Conservation (phyloP, 2,329 filamentous ascomycete species). For the Aspergillus melleus region DNA sequence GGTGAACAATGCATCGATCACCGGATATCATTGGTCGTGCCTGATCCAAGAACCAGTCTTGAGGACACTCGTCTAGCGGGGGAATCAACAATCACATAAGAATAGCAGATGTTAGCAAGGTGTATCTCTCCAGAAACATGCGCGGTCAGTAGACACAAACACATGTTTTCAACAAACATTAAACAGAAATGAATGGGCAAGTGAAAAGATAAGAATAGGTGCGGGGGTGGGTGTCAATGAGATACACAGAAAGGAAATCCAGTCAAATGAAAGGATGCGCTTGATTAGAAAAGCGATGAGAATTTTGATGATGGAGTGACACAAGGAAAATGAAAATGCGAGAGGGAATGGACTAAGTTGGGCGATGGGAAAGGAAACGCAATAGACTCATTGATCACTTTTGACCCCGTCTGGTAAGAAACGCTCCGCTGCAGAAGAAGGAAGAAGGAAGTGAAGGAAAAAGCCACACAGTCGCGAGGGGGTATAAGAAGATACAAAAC, state of each 20-base stretch:
- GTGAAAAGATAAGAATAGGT: neutral
- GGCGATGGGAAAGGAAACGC: neutral
- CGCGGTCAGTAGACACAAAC: neutral
- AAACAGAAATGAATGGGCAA: neutral
- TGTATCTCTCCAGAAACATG: constrained; percentile 7
- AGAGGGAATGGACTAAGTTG: constrained; percentile 6
- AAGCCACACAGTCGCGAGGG: constrained; percentile 8
- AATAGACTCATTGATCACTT: constrained; percentile 2
- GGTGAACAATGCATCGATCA: constrained; percentile 8
- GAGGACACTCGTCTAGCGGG: neutral
- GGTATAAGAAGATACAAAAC: constrained; percentile 13
- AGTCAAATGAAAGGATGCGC: constrained; percentile 4
- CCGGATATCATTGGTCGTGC: constrained; percentile 8
- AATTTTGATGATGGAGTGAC: neutral
- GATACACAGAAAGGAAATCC: constrained; percentile 14
- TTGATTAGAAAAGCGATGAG: constrained; percentile 2
- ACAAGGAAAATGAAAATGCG: neutral
- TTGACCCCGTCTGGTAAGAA: constrained; percentile 3
- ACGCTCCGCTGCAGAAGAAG: constrained; percentile 2
- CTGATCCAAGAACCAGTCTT: constrained; percentile 15
- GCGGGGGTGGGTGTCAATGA: neutral
- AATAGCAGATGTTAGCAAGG: neutral
- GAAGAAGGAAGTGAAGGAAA: neutral
- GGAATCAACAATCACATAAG: constrained; percentile 1
- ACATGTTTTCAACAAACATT: constrained; percentile 5